These are phyloP conservation scores for Macrolepiota fuliginosa DNA, from an alignment of 768 basidiomycete species.

Conservation along the genomic window DNA sequence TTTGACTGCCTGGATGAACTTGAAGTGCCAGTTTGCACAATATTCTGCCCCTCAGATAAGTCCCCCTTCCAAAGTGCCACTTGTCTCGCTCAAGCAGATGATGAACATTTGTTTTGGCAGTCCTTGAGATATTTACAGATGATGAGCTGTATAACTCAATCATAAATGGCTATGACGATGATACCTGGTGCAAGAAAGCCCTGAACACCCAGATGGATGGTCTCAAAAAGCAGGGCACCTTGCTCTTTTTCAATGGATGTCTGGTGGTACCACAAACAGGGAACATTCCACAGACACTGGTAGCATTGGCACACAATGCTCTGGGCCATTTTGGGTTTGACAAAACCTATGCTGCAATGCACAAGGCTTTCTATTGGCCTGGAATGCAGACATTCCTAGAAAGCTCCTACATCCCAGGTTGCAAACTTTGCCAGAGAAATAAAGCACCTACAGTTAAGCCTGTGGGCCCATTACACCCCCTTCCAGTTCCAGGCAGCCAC, in stretches of 20 bases:
- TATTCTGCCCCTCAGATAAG: background rate
- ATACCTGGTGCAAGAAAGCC: slow-evolving; percentile 2
- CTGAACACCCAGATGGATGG: background rate
- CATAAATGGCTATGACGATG: background rate
- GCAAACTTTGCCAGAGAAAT: background rate
- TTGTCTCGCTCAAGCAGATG: background rate
- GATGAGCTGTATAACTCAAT: background rate
- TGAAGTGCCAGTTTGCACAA: slow-evolving; percentile 30
- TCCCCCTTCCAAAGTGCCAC: background rate
- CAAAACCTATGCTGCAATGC: slow-evolving; percentile 25
- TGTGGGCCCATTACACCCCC: background rate
- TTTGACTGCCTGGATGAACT: slow-evolving; percentile 27
- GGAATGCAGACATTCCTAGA: slow-evolving; percentile 34
- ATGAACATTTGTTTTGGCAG: background rate
- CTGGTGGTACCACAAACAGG: slow-evolving; percentile 21
- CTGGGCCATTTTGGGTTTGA: slow-evolving; percentile 34
- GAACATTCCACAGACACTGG: slow-evolving; percentile 21
- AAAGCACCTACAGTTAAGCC: background rate
- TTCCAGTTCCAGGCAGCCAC: background rate
- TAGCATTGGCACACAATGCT: slow-evolving; percentile 26
- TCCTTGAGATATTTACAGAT: background rate
- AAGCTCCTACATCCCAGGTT: slow-evolving; percentile 12
- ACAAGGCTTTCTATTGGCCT: slow-evolving; percentile 29
- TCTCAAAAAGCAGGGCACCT: slow-evolving; percentile 8
- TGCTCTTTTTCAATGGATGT: slow-evolving; percentile 22